Percentiles rank a stretch among this genome's conserved stretches.
Conservation (phyloP, 2,329 filamentous ascomycete species). For the Clonostachys sp. region DNA sequence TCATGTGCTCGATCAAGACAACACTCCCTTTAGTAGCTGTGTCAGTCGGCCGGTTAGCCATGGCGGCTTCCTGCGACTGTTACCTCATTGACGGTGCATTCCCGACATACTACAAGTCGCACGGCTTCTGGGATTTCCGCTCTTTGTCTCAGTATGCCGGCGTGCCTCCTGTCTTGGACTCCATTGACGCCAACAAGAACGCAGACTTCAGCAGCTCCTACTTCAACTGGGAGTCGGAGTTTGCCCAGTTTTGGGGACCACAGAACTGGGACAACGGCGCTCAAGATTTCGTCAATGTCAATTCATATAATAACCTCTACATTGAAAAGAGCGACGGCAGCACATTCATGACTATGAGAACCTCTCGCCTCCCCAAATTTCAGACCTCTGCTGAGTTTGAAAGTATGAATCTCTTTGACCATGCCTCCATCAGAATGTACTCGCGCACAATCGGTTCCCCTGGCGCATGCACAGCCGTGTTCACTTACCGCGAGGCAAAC, state of each 20-base stretch:
- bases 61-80: slow-evolving; percentile 15
- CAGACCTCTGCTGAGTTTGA: slow-evolving; percentile 42
- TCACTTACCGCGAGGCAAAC: slow-evolving; percentile 34
- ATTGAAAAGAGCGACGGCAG: slow-evolving; percentile 32
- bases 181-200: slow-evolving; percentile 16
- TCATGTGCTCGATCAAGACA: no score
- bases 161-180: slow-evolving; percentile 20
- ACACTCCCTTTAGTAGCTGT: background rate
- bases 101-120: slow-evolving; percentile 14
- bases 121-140: slow-evolving; percentile 23
- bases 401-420: slow-evolving; percentile 17
- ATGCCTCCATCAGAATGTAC: slow-evolving; percentile 35
- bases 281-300: slow-evolving; percentile 24
- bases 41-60: background rate
- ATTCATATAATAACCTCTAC: slow-evolving; percentile 35
- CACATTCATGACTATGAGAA: slow-evolving; percentile 42
- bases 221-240: slow-evolving; percentile 22
- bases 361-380: slow-evolving; percentile 30
- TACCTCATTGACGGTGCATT: slow-evolving; percentile 16
- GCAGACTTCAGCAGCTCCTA: slow-evolving; percentile 25
- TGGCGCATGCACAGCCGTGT: slow-evolving; percentile 46
- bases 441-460: slow-evolving; percentile 37
- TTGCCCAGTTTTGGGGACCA: slow-evolving; percentile 24
- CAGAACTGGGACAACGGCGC: slow-evolving; percentile 30
- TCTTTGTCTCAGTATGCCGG: slow-evolving; percentile 15